phyloP scores from a whole-genome alignment of 768 basidiomycete genomes.

The Mycena maculata region DNA sequence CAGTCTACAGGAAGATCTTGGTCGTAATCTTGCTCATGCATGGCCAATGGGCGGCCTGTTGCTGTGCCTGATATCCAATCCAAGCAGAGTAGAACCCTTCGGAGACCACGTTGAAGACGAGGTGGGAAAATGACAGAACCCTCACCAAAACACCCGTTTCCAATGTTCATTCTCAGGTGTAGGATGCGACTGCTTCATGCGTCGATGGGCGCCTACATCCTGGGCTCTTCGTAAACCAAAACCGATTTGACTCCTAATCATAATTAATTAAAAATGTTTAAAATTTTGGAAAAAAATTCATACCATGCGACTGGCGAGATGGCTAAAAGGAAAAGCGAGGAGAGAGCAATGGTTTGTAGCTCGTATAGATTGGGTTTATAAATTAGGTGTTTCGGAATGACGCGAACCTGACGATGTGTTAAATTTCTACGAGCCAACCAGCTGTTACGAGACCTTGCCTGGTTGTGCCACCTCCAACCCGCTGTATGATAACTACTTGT shows the following conservation, averaged over 20 bases:
- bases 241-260: slow-evolving; percentile 73
- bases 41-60: slow-evolving; percentile 74
- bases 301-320: slow-evolving; percentile 68
- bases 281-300: too few relatives aligned
- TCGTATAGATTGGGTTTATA: slow-evolving; percentile 35
- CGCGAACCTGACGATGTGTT: slow-evolving; percentile 43
- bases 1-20: slow-evolving; percentile 72
- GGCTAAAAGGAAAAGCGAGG: slow-evolving; percentile 57
- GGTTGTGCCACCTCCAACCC: slow-evolving; percentile 74
- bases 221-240: slow-evolving; percentile 76
- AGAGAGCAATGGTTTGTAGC: slow-evolving; percentile 33
- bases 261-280: too few relatives aligned
- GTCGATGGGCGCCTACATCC: slow-evolving; percentile 79
- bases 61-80: slow-evolving; percentile 63
- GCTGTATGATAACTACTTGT: slow-evolving; percentile 56
- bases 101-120: background rate
- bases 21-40: slow-evolving; percentile 84
- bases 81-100: slow-evolving; percentile 61
- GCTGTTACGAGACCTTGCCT: slow-evolving; percentile 5
- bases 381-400: slow-evolving; percentile 30
- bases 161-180: slow-evolving; percentile 76
- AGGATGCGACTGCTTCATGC: slow-evolving; percentile 49
- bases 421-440: background rate
- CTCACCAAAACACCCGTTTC: slow-evolving; percentile 76
- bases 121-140: background rate